Percentiles rank a stretch among this genome's conserved stretches.
These are phyloP conservation scores for Huntiella abstrusa DNA, from an alignment of 2,329 filamentous ascomycete species.

Conservation along the genomic window DNA sequence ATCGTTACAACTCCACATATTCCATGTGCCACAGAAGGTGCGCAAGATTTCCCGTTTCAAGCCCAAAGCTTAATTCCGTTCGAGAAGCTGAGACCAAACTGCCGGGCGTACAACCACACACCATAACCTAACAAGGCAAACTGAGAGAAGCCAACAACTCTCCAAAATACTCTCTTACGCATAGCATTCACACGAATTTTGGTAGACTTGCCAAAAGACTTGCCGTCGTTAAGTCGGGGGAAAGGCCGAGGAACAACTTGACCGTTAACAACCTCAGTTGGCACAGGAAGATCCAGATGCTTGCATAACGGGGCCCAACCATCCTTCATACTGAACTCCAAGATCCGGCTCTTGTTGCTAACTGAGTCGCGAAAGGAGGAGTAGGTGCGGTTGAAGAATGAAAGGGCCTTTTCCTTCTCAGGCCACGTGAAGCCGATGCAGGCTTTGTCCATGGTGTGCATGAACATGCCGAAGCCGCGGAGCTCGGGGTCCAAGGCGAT, in stretches of 20 bases:
- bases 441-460: slow-evolving; percentile 14
- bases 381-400: slow-evolving; percentile 22
- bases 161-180: slow-evolving; percentile 11
- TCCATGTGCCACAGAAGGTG: too few relatives aligned
- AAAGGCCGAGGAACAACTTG: slow-evolving; percentile 13
- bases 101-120: too few relatives aligned
- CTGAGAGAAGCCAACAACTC: slow-evolving; percentile 10
- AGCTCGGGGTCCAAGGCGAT: slow-evolving; percentile 18
- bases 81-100: too few relatives aligned
- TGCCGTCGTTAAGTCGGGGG: slow-evolving; percentile 13
- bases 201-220: slow-evolving; percentile 7
- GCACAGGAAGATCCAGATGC: slow-evolving; percentile 21
- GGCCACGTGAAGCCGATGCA: slow-evolving; percentile 12
- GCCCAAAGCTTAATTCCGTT: too few relatives aligned
- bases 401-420: slow-evolving; percentile 21
- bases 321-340: slow-evolving; percentile 22
- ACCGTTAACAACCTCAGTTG: slow-evolving; percentile 17
- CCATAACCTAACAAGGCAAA: slow-evolving; percentile 5
- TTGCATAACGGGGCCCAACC: slow-evolving; percentile 25
- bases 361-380: slow-evolving; percentile 19
- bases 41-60: too few relatives aligned
- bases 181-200: slow-evolving; percentile 11
- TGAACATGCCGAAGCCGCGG: slow-evolving; percentile 16
- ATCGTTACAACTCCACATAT: too few relatives aligned
- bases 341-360: slow-evolving; percentile 16